A percentile compares a stretch with the other conserved stretches of the same genome.
phyloP scores from a whole-genome alignment of 768 basidiomycete species.

The Rhodotorula sphaerocarpa region DNA sequence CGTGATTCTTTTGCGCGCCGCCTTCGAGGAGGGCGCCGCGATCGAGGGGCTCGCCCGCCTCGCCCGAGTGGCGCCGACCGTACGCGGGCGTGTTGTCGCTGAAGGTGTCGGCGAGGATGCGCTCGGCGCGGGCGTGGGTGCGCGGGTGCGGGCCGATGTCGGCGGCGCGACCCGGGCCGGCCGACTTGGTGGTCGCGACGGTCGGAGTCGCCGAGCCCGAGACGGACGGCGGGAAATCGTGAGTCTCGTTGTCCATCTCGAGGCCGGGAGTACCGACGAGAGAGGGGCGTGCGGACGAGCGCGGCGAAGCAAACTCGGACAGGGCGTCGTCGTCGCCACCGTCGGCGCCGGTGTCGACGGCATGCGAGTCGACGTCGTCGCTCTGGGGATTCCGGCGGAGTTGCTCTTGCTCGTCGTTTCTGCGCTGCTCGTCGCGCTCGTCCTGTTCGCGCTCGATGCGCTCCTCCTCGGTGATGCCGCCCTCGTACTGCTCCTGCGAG shows the following conservation, averaged over 20 bases:
- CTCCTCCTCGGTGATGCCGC: neutral
- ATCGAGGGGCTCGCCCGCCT: neutral
- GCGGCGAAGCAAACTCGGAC: too few species aligned
- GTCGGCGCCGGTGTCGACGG: too few species aligned
- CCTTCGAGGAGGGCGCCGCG: neutral
- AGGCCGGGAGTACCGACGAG: too few species aligned
- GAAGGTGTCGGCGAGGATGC: constrained; percentile 2
- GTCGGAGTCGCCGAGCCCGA: neutral
- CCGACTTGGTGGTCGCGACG: neutral
- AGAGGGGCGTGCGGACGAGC: too few species aligned
- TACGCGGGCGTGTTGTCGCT: neutral
- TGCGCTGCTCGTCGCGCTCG: neutral
- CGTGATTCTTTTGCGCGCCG: neutral
- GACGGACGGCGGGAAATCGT: neutral
- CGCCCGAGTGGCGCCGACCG: neutral
- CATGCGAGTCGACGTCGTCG: too few species aligned
- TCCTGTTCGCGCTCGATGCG: too few species aligned
- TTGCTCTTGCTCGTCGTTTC: too few species aligned
- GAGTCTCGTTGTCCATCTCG: too few species aligned
- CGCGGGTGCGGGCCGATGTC: neutral
- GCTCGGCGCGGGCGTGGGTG: neutral
- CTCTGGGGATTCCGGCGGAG: too few species aligned
- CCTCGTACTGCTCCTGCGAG: constrained; percentile 1
- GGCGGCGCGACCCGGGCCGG: neutral
- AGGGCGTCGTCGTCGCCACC: too few species aligned